A percentile compares a stretch with the other conserved stretches of the same genome.
phyloP scores from a whole-genome alignment of 1,284 basidiomycete species.

The Apiotrichum gamsii region DNA sequence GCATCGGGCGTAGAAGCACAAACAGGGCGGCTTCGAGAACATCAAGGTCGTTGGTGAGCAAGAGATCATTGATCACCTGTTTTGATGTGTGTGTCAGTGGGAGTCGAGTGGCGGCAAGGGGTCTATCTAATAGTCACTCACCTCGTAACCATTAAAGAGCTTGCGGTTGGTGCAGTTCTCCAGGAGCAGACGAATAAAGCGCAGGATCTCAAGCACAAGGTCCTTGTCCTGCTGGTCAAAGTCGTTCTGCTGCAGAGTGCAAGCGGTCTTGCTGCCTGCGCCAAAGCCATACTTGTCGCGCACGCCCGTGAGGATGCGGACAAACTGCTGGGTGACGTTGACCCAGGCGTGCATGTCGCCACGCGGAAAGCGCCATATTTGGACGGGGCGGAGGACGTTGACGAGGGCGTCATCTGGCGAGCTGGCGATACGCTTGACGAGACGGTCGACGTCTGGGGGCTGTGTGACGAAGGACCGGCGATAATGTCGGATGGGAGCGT shows the following conservation, averaged over 20 bases:
- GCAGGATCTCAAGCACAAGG: conserved; percentile 71
- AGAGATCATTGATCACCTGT: conserved; percentile 60
- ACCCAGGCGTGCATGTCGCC: conserved; percentile 98
- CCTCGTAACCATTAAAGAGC: conserved; percentile 94
- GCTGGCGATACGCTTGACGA: conserved; percentile 27
- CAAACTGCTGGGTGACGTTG: conserved; percentile 90
- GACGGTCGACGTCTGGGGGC: conserved; percentile 31
- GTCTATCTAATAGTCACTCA: conserved; percentile 56
- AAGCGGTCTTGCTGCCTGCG: conserved; percentile 2
- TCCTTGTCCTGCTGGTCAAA: conserved; percentile 75
- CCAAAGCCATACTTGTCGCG: conserved; percentile 64
- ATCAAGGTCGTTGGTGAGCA: conserved; percentile 83
- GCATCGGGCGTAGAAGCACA: conserved; percentile 82
- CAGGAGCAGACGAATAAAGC: conserved; percentile 80
- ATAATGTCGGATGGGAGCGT: neutral
- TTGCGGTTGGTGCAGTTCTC: conserved; percentile 99
- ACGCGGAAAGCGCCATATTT: conserved; percentile 83
- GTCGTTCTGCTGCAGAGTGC: conserved; percentile 61
- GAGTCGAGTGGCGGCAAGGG: neutral
- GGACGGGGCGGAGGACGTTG: conserved; percentile 18
- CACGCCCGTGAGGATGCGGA: conserved; percentile 72
- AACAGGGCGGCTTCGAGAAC: conserved; percentile 77
- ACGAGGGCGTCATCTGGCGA: conserved; percentile 29
- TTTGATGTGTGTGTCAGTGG: conserved; percentile 2
- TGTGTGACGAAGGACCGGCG: conserved; percentile 7